These are phyloP conservation scores for Neonectria hederae DNA, from an alignment of 2,329 filamentous ascomycete species.

Conservation along the genomic window DNA sequence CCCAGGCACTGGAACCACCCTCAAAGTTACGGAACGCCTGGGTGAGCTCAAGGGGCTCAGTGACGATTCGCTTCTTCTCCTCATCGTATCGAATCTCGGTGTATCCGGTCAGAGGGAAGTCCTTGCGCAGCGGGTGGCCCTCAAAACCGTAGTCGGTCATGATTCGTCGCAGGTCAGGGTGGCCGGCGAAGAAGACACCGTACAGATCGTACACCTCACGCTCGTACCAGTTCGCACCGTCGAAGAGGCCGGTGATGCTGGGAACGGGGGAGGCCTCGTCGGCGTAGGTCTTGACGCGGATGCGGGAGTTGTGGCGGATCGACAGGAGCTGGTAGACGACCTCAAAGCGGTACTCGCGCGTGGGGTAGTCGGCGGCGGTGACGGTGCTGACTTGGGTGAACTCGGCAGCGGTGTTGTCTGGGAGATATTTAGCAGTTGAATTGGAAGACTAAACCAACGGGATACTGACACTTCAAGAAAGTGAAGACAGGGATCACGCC, in stretches of 20 bases:
- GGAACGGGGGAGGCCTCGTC: slow-evolving; percentile 95
- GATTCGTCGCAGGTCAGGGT: slow-evolving; percentile 95
- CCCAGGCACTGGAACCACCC: slow-evolving; percentile 79
- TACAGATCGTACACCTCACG: slow-evolving; percentile 97
- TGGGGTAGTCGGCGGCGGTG: slow-evolving; percentile 95
- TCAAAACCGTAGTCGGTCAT: slow-evolving; percentile 99
- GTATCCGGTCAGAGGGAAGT: slow-evolving; percentile 97
- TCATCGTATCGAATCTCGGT: slow-evolving; percentile 98
- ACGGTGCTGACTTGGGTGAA: slow-evolving; percentile 94
- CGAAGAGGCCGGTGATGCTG: slow-evolving; percentile 84
- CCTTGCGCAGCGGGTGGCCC: slow-evolving; percentile 95
- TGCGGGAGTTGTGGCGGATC: slow-evolving; percentile 94
- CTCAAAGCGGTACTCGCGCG: slow-evolving; percentile 94
- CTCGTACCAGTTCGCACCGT: slow-evolving; percentile 99
- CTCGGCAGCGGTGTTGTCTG: slow-evolving; percentile 95
- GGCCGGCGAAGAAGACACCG: slow-evolving; percentile 94
- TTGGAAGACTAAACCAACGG: slow-evolving; percentile 8
- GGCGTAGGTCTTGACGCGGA: slow-evolving; percentile 98
- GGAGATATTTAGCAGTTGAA: slow-evolving; percentile 17
- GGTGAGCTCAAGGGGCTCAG: slow-evolving; percentile 95
- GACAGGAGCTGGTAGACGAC: slow-evolving; percentile 97
- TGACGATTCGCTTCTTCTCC: slow-evolving; percentile 99
- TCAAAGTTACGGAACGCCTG: slow-evolving; percentile 99
- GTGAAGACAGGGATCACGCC: slow-evolving; percentile 91
- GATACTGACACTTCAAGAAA: slow-evolving; percentile 80